phyloP scores from a whole-genome alignment of 306 rosid genomes.

The Rubus parviflorus region DNA sequence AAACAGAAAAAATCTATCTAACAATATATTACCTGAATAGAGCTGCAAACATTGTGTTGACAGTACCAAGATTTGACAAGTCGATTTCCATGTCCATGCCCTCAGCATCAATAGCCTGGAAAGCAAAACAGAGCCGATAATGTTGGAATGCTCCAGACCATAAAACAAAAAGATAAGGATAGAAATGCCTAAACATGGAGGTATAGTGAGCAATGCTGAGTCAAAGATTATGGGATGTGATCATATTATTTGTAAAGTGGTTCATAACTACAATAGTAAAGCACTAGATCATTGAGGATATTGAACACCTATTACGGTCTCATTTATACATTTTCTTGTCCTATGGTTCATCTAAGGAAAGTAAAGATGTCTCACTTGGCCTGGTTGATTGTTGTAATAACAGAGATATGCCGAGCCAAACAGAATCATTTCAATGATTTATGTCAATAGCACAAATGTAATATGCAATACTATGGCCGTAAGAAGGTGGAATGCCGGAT shows the following conservation, averaged over 20 bases:
- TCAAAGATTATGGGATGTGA: not conserved
- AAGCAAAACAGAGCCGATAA: not conserved
- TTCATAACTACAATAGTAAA: not conserved
- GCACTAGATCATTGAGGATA: not conserved
- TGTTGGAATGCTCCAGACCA: not conserved
- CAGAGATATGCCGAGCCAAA: not conserved
- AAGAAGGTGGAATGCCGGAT: not conserved
- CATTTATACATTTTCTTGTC: not conserved
- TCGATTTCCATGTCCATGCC: slow-evolving; percentile 99
- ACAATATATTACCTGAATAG: slow-evolving; percentile 77
- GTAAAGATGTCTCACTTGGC: not conserved
- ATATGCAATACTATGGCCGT: not conserved
- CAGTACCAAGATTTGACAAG: slow-evolving; percentile 97
- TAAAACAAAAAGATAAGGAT: not conserved
- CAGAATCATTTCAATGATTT: not conserved
- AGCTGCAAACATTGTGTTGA: slow-evolving; percentile 98
- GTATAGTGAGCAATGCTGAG: not conserved
- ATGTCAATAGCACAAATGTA: not conserved
- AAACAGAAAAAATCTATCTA: slow-evolving; percentile 26
- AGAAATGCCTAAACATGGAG: not conserved
- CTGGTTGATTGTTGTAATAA: not conserved
- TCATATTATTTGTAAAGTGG: not conserved
- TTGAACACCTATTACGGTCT: not conserved
- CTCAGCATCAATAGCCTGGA: slow-evolving; percentile 90
- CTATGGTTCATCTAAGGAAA: not conserved